Percentiles rank a stretch among this genome's conserved stretches.
Conservation (phyloP, 1,139 yeast genomes). For the Candida frijolesensis region DNA sequence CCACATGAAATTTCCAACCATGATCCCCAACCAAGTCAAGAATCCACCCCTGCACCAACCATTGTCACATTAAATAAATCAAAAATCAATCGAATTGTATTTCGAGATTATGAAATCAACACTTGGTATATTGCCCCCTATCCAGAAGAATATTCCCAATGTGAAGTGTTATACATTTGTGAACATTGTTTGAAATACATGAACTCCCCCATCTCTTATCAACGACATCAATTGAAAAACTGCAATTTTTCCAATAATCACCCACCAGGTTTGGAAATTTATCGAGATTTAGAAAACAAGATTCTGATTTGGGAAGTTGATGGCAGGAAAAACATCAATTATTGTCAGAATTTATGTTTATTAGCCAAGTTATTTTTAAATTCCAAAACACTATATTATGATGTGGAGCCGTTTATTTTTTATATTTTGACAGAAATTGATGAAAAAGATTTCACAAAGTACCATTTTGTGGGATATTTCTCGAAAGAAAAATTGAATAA, state of each 20-base stretch:
- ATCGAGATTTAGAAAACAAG: constrained; percentile 55
- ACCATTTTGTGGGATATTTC: constrained; percentile 90
- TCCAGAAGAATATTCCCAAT: constrained; percentile 79
- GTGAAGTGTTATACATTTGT: constrained; percentile 70
- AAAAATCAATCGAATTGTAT: constrained; percentile 56
- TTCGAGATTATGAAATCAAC: constrained; percentile 72
- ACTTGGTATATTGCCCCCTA: constrained; percentile 96
- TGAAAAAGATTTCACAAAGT: constrained; percentile 44
- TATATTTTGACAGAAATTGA: constrained; percentile 80
- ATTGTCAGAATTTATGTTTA: constrained; percentile 87
- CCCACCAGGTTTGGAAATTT: constrained; percentile 93
- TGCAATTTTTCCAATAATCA: constrained; percentile 51
- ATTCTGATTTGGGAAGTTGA: constrained; percentile 88
- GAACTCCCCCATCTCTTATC: constrained; percentile 66
- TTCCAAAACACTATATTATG: constrained; percentile 89
- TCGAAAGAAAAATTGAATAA: constrained; percentile 83
- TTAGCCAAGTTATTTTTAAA: constrained; percentile 86
- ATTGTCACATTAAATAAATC: constrained; percentile 18
- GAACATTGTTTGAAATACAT: constrained; percentile 84
- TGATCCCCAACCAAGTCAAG: constrained; percentile 11
- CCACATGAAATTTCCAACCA: not conserved
- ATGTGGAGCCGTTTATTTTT: constrained; percentile 92
- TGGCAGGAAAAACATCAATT: constrained; percentile 78
- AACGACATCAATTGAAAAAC: constrained; percentile 76
- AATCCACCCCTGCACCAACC: constrained; percentile 21